Conservation (phyloP, 1,284 basidiomycete species). For the Ustilago vetiveriae region DNA sequence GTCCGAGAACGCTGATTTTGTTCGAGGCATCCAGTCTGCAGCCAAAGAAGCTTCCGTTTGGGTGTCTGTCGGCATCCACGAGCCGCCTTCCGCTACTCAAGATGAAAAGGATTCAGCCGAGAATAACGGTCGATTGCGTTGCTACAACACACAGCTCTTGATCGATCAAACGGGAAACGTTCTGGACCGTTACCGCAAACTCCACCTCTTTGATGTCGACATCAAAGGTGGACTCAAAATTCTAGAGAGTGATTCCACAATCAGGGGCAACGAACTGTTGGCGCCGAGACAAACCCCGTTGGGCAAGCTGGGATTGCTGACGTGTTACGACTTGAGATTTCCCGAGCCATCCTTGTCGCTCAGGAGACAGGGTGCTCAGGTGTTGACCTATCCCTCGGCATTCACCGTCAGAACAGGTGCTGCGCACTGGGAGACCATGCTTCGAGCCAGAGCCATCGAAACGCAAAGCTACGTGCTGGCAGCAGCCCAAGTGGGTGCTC, state of each 20-base stretch:
- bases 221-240: conserved; percentile 65
- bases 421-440: conserved; percentile 64
- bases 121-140: conserved; percentile 59
- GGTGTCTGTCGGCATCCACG: conserved; percentile 70
- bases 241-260: conserved; percentile 66
- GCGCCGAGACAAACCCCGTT: conserved; percentile 64
- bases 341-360: conserved; percentile 70
- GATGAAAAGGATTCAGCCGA: conserved; percentile 30
- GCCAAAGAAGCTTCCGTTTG: conserved; percentile 68
- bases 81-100: conserved; percentile 61
- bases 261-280: conserved; percentile 66
- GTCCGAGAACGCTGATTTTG: conserved; percentile 59
- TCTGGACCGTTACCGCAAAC: conserved; percentile 68
- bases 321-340: conserved; percentile 72
- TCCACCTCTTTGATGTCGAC: conserved; percentile 72
- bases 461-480: conserved; percentile 68
- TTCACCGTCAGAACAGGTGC: conserved; percentile 70
- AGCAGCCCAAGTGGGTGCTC: conserved; percentile 66
- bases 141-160: conserved; percentile 70
- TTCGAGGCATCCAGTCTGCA: conserved; percentile 64
- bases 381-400: conserved; percentile 71
- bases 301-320: conserved; percentile 69
- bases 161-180: conserved; percentile 68
- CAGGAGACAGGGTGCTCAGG: conserved; percentile 68
- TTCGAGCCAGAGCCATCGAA: conserved; percentile 68